Conservation (phyloP, 495 filamentous ascomycete species). For the Thermothielavioides terrestris region DNA sequence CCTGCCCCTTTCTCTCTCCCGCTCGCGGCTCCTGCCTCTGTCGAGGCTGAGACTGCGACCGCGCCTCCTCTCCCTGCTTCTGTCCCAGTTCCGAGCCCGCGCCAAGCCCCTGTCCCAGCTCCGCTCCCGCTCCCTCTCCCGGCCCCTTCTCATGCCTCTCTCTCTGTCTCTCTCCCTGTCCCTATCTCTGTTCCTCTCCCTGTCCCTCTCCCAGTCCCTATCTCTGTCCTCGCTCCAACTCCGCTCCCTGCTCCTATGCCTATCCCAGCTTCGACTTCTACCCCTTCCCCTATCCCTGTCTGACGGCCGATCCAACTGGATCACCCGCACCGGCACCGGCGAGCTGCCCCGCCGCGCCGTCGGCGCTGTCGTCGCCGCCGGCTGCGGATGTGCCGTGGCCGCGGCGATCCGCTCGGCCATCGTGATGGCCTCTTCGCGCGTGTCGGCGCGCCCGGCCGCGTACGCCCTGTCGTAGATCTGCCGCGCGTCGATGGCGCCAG, state of each 20-base stretch:
- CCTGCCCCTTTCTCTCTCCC: neutral
- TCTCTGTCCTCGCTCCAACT: neutral
- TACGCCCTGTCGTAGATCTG: constrained; percentile 6
- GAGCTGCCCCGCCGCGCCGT: neutral
- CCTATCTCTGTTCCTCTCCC: neutral
- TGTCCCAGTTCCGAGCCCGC: neutral
- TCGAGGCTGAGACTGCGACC: neutral
- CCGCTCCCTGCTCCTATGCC: neutral
- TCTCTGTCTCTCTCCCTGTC: neutral
- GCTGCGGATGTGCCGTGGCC: too few relatives aligned
- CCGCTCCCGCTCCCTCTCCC: neutral
- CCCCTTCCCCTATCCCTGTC: neutral
- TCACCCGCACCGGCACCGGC: neutral
- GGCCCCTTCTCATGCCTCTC: neutral
- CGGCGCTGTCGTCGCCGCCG: neutral
- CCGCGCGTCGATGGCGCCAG: neutral
- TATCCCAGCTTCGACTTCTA: neutral
- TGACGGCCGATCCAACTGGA: neutral
- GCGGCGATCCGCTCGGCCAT: constrained; percentile 9
- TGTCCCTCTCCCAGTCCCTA: neutral
- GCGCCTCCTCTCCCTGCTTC: neutral
- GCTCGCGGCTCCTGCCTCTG: neutral
- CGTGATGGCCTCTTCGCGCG: neutral
- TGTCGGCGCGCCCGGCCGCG: constrained; percentile 8
- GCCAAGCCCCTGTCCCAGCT: neutral